phyloP scores from a whole-genome alignment of 2,329 filamentous ascomycete genomes.

The Corinectria fuckeliana region DNA sequence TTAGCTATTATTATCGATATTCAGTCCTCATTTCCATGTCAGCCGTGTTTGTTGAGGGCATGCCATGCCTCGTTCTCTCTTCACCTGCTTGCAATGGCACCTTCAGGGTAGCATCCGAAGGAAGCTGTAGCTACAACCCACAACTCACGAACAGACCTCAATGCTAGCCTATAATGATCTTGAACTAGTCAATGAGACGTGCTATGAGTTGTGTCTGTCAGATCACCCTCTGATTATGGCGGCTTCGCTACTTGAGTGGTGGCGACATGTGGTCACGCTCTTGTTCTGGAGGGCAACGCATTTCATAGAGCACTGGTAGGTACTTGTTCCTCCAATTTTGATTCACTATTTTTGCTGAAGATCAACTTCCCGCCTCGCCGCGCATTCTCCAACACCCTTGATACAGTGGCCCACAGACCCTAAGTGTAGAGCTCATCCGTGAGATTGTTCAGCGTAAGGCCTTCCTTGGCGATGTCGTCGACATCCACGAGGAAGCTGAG shows the following conservation, averaged over 20 bases:
- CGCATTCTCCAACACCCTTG: not conserved
- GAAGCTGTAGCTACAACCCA: not conserved
- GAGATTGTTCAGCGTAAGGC: conserved; percentile 73
- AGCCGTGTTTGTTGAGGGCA: too few relatives aligned
- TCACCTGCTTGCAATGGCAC: not conserved
- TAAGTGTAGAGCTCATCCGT: conserved; percentile 75
- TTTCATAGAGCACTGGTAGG: not conserved
- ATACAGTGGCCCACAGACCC: not conserved
- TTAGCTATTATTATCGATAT: too few relatives aligned
- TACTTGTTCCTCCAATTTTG: not conserved
- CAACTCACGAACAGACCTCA: not conserved
- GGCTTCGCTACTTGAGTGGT: not conserved
- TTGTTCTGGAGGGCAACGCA: not conserved
- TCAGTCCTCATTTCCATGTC: too few relatives aligned
- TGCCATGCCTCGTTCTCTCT: not conserved
- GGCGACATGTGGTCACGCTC: too few relatives aligned
- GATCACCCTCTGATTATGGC: not conserved
- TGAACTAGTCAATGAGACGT: too few relatives aligned
- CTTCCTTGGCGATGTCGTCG: conserved; percentile 85
- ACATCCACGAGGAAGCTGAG: conserved; percentile 82
- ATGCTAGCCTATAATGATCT: not conserved
- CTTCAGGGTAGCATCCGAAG: not conserved
- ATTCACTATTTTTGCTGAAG: not conserved
- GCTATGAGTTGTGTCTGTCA: not conserved
- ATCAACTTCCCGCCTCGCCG: not conserved